Base-by-base conservation (phyloP, 169 alveolate species). In the Plasmodium chabaudi region DNA sequence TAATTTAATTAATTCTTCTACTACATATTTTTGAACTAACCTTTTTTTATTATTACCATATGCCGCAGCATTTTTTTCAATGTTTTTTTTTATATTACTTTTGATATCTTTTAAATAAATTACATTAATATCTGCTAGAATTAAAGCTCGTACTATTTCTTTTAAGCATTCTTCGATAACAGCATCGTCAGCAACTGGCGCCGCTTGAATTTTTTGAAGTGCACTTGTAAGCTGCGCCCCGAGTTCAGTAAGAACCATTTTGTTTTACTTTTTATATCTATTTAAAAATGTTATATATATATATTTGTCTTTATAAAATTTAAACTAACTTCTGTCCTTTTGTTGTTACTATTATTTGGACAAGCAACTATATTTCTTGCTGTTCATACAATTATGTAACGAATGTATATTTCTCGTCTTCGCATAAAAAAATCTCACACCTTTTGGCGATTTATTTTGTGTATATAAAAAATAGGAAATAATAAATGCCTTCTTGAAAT, bases 211-310 rank as follows among this genome's bases (percentile, higher is more conserved):
- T 88, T 97, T 97, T 71, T 95, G 94, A 39, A 98, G 93, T 23
- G 99, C 99, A 25, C 93, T 94, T 13, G 98, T 93, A 19, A 98
- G 97, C 95, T 96, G 97, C 57, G 94, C 92, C 49, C 99, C 99
- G 23, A 98, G 92, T 94, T 98, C 99, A 23, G 99, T 99, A 73
- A 98, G 93, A 46, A 98, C 99, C 99, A 98, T 98, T 89, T 71
- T 9, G 25, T 46, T 0, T 25, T 42, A 2, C 21, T 9, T 63
- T 56, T 27, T 72, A 7, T 12, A 9, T 4, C 15, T 4, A 27
- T 55, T 23, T 56, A 0, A n/a, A n/a, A 21, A 39, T 25, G 5
- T 2, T 68, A 68, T 68, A 10, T 25, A 27, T 27, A 3, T 34
- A 51, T 51, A 47, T 12, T 47, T 51, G 59, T 51, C 59, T 49